Percentiles rank a stretch among this genome's conserved stretches.
These are phyloP conservation scores for Cladosporium halotolerans DNA, from an alignment of 2,329 filamentous ascomycete species.

Conservation along the genomic window DNA sequence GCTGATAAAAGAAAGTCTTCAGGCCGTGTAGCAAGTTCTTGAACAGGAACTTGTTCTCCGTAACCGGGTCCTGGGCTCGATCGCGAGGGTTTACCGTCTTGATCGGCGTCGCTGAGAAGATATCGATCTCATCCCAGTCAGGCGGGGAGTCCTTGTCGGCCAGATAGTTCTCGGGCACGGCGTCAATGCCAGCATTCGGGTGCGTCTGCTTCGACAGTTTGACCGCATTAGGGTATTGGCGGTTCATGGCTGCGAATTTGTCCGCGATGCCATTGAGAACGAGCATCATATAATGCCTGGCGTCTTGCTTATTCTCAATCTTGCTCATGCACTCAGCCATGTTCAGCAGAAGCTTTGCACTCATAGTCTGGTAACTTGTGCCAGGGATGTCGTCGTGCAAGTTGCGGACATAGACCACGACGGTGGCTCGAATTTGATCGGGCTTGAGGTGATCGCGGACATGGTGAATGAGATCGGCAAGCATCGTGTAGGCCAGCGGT, in stretches of 20 bases:
- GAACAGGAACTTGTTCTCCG: constrained; percentile 97
- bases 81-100: constrained; percentile 90
- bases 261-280: constrained; percentile 97
- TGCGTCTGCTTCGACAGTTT: constrained; percentile 78
- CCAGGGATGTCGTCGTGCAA: constrained; percentile 83
- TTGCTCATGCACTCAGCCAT: constrained; percentile 98
- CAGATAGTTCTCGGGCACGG: constrained; percentile 70
- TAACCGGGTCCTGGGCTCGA: constrained; percentile 79
- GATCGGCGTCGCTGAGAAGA: constrained; percentile 93
- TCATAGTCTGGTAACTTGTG: constrained; percentile 99
- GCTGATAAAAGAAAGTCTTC: constrained; percentile 93
- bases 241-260: constrained; percentile 97
- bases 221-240: constrained; percentile 88
- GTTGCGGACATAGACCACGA: constrained; percentile 95
- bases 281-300: constrained; percentile 91
- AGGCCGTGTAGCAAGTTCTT: constrained; percentile 92
- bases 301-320: constrained; percentile 86
- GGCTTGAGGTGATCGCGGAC: constrained; percentile 82
- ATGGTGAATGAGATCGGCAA: constrained; percentile 96
- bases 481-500: constrained; percentile 94
- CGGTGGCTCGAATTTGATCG: constrained; percentile 89
- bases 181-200: constrained; percentile 54
- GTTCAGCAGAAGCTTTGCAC: constrained; percentile 89
- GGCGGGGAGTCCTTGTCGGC: constrained; percentile 74
- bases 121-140: constrained; percentile 97